Evolutionary conservation across 495 filamentous ascomycete species (phyloP).

Genomic region (Usnea hakonensis): DNA sequence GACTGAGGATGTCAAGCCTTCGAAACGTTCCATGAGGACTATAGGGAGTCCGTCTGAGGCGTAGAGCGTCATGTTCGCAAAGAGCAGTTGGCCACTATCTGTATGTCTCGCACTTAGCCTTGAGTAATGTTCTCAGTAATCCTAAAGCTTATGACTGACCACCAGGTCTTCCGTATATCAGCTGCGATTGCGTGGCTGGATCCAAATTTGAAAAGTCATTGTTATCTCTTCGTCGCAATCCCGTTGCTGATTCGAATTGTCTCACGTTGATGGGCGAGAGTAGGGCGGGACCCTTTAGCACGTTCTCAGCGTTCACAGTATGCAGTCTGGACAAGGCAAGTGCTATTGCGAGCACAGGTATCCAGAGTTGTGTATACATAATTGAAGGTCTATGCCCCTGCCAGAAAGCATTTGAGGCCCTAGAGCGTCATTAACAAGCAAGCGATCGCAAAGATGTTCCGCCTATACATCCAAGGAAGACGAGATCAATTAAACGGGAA

Average conservation of each 20-base stretch:
- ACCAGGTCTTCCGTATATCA: conserved; percentile 29
- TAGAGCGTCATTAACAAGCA: no score
- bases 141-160: not conserved
- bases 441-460: no score
- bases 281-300: not conserved
- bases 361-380: no score
- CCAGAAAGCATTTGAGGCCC: no score
- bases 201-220: conserved; percentile 29
- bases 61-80: conserved; percentile 34
- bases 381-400: no score
- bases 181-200: conserved; percentile 23
- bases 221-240: conserved; percentile 12
- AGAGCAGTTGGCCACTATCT: conserved; percentile 25
- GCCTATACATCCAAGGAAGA: no score
- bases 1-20: conserved; percentile 28
- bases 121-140: not conserved
- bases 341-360: no score
- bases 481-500: no score
- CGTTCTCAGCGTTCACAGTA: no score
- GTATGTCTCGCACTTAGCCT: not conserved
- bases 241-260: conserved; percentile 16
- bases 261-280: conserved; percentile 9
- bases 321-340: no score
- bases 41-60: conserved; percentile 29
- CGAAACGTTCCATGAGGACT: conserved; percentile 33